Conservation (phyloP, 768 basidiomycete species). For the Cyathus striatus region DNA sequence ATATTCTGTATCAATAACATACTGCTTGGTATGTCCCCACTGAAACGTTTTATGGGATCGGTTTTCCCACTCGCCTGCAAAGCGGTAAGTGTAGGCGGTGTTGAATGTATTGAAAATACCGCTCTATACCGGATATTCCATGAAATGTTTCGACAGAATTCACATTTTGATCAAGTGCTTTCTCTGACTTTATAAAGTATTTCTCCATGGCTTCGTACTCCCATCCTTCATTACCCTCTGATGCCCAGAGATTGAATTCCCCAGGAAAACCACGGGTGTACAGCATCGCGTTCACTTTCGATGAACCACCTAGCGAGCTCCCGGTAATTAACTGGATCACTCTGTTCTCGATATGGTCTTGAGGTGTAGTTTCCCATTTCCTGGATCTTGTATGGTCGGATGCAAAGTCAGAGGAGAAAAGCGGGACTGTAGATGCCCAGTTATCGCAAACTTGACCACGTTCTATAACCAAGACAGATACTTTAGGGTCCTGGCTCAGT, state of each 20-base stretch:
- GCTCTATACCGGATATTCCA: constrained; percentile 2
- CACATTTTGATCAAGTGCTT: background rate
- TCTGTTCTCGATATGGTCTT: constrained; percentile 8
- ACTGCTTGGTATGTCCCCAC: background rate
- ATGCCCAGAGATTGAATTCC: constrained; percentile 18
- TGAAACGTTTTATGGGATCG: background rate
- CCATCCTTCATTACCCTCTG: constrained; percentile 16
- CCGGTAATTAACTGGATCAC: constrained; percentile 13
- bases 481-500: constrained; percentile 23
- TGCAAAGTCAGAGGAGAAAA: constrained; percentile 19
- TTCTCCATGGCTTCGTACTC: constrained; percentile 14
- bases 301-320: constrained; percentile 19
- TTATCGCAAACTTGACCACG: constrained; percentile 20
- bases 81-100: background rate
- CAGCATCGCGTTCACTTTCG: constrained; percentile 17
- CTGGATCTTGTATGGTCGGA: constrained; percentile 8
- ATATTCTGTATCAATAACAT: no score
- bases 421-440: constrained; percentile 25
- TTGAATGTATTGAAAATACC: background rate
- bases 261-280: constrained; percentile 18
- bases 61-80: constrained; percentile 4
- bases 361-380: constrained; percentile 11
- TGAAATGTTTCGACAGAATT: background rate
- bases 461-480: constrained; percentile 28
- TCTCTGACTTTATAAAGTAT: constrained; percentile 18